Conservation (phyloP, 2,329 filamentous ascomycete genomes). For the Zasmidium angulare region DNA sequence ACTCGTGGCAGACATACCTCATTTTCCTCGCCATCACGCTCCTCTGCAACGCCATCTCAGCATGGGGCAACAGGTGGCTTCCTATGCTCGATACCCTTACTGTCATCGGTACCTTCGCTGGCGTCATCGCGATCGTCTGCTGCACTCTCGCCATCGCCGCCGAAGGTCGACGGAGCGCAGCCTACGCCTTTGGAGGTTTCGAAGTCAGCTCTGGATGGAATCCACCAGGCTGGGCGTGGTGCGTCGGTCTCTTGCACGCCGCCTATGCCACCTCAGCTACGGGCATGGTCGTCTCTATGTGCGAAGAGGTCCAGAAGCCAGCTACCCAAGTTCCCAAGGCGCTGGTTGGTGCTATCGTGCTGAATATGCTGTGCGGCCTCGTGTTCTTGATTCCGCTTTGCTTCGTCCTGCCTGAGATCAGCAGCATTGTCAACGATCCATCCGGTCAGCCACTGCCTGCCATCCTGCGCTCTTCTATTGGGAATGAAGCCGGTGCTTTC, state of each 20-base stretch:
- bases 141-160: slow-evolving; percentile 66
- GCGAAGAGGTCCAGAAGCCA: slow-evolving; percentile 68
- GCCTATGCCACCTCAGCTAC: slow-evolving; percentile 74
- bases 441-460: slow-evolving; percentile 62
- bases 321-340: slow-evolving; percentile 69
- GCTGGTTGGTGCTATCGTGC: slow-evolving; percentile 63
- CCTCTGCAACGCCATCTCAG: slow-evolving; percentile 51
- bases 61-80: slow-evolving; percentile 55
- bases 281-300: slow-evolving; percentile 79
- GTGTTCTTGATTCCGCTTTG: slow-evolving; percentile 68
- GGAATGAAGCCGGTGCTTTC: slow-evolving; percentile 56
- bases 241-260: slow-evolving; percentile 69
- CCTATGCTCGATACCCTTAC: slow-evolving; percentile 68
- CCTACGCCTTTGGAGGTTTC: slow-evolving; percentile 68
- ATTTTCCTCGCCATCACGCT: slow-evolving; percentile 53
- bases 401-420: slow-evolving; percentile 67
- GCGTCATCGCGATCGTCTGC: slow-evolving; percentile 65
- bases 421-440: slow-evolving; percentile 51
- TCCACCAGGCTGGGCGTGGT: slow-evolving; percentile 68
- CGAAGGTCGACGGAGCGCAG: slow-evolving; percentile 62
- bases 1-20: slow-evolving; percentile 48
- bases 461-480: slow-evolving; percentile 64
- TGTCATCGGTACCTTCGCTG: slow-evolving; percentile 73
- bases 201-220: slow-evolving; percentile 68
- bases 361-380: slow-evolving; percentile 67